Base-by-base conservation (phyloP, 305 asterid genomes). In the Coffea humblotiana region DNA sequence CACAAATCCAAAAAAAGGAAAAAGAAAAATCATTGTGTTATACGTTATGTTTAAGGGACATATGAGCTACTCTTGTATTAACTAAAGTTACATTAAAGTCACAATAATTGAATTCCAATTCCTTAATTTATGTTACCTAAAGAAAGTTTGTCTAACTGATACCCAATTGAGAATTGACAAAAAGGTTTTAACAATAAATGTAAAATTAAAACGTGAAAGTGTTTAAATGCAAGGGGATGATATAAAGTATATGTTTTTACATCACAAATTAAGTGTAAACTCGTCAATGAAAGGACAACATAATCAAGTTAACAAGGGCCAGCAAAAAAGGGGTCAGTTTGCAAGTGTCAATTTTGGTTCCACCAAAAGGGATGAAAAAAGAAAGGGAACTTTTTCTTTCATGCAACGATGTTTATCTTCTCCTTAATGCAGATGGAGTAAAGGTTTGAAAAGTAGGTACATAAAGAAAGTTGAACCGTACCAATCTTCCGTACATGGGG, bases 401-500 rank as follows among this genome's bases (percentile, higher is more conserved):
- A 40, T 40, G n/a, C 3, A 67, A 32, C 32, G 32, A 8, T 66
- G 71, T 4, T 0, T 32, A 66, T 66, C 71, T 32, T 66, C 43
- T 65, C 71, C 6, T 5, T 29, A 15, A 13, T 32, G n/a, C 10
- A 16, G 15, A 67, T 35, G 32, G 71, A 29, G 71, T 29, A 27
- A 32, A 8, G 32, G 43, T 32, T 32, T 40, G 16, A 40, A 69
- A 70, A 71, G 76, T 72, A 27, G 64, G 64, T 27, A 6, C 10
- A 49, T 15, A 15, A 71, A 72, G 23, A 12, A 48, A 48, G 25
- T 27, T 72, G 45, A 27, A 6, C 76, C 76, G 76, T 72, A 72
- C 76, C 37, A 48, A 72, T 51, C 63, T 72, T 48, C 76, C 76
- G 76, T 72, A 72, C 61, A 15, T 40, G n/a, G 61, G n/a, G 61